These are phyloP conservation scores for Sodiomyces alkalinus DNA, from an alignment of 2,329 filamentous ascomycete species.

Conservation along the genomic window DNA sequence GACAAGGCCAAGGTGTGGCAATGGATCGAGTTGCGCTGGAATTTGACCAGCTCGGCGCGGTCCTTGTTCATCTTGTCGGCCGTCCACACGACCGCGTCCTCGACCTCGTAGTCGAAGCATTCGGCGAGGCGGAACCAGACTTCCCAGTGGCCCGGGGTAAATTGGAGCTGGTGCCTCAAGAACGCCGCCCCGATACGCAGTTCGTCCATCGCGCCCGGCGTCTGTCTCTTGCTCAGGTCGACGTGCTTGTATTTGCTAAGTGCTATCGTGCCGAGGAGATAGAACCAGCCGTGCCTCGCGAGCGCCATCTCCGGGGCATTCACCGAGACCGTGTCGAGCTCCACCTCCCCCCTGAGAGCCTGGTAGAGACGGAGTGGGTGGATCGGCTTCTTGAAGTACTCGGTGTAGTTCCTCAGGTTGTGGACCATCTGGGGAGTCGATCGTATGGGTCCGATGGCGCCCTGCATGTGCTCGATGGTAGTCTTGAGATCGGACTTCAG, in stretches of 20 bases:
- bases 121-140: slow-evolving; percentile 82
- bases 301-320: slow-evolving; percentile 53
- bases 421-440: slow-evolving; percentile 68
- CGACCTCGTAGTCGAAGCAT: slow-evolving; percentile 74
- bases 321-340: slow-evolving; percentile 56
- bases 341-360: slow-evolving; percentile 64
- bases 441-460: slow-evolving; percentile 67
- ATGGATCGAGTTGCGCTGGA: slow-evolving; percentile 70
- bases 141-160: slow-evolving; percentile 71
- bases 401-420: slow-evolving; percentile 70
- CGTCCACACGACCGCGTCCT: slow-evolving; percentile 77
- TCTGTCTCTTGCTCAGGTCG: slow-evolving; percentile 59
- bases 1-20: slow-evolving; percentile 53
- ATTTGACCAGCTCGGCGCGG: slow-evolving; percentile 54
- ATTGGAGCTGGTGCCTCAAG: slow-evolving; percentile 68
- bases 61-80: slow-evolving; percentile 85
- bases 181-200: slow-evolving; percentile 69
- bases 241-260: slow-evolving; percentile 67
- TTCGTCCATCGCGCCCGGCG: slow-evolving; percentile 67
- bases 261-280: slow-evolving; percentile 74
- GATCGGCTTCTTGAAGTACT: slow-evolving; percentile 70
- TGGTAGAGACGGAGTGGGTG: slow-evolving; percentile 68
- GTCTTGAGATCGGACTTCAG: slow-evolving; percentile 81
- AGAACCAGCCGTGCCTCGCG: slow-evolving; percentile 81
- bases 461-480: slow-evolving; percentile 87